phyloP scores from a whole-genome alignment of 2,329 filamentous ascomycete species.

The Paecilomyces variotii region DNA sequence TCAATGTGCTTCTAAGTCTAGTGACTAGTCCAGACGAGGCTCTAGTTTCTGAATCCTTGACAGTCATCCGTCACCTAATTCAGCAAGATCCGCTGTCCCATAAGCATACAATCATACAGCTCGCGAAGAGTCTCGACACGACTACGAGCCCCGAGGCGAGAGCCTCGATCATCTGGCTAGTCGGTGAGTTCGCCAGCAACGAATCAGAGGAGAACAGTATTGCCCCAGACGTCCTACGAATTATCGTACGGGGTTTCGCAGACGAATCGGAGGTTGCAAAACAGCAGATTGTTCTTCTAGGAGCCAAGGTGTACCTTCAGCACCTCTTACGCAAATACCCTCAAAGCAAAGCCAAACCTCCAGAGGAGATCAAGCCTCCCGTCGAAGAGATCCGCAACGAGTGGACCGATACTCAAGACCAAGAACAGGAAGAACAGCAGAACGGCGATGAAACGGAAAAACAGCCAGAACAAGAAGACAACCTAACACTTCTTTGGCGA shows the following conservation, averaged over 20 bases:
- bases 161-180: conserved; percentile 94
- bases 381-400: conserved; percentile 24
- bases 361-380: conserved; percentile 14
- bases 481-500: conserved; percentile 70
- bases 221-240: conserved; percentile 82
- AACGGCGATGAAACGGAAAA: conserved; percentile 24
- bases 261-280: conserved; percentile 80
- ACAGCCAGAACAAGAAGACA: conserved; percentile 39
- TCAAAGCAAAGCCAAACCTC: conserved; percentile 12
- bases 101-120: conserved; percentile 71
- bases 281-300: conserved; percentile 82
- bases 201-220: conserved; percentile 73
- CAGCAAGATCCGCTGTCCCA: conserved; percentile 81
- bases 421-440: conserved; percentile 17
- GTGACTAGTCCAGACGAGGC: conserved; percentile 82
- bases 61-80: conserved; percentile 90
- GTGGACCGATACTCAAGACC: conserved; percentile 21
- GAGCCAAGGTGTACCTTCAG: conserved; percentile 94
- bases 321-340: conserved; percentile 55
- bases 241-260: conserved; percentile 75
- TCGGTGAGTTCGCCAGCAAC: conserved; percentile 82
- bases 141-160: conserved; percentile 80
- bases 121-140: conserved; percentile 86
- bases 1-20: conserved; percentile 75
- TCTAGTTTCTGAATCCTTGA: conserved; percentile 84